Evolutionary conservation across 768 basidiomycete genomes (phyloP).

Genomic region (Suillus occidentalis): DNA sequence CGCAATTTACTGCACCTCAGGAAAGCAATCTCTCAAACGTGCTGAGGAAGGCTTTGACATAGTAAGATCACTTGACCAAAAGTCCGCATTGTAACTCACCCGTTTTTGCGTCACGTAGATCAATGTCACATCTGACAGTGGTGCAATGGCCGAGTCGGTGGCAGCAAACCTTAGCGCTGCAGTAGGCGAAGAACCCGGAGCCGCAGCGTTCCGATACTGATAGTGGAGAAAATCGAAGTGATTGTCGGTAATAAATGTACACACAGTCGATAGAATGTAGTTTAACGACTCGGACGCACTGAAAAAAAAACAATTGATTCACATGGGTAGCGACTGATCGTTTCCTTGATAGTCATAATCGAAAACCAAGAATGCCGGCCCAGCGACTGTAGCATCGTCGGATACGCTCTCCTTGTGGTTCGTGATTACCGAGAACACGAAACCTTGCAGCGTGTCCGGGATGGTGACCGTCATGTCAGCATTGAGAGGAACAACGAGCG

Average conservation of each 20-base stretch:
- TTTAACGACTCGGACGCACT: not conserved
- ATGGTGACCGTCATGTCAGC: slow-evolving; percentile 35
- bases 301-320: not conserved
- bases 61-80: slow-evolving; percentile 30
- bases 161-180: slow-evolving; percentile 23
- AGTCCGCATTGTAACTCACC: slow-evolving; percentile 8
- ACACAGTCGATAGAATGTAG: not conserved
- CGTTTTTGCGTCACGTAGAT: slow-evolving; percentile 36
- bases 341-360: slow-evolving; percentile 25
- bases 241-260: not conserved
- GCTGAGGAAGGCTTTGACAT: slow-evolving; percentile 55
- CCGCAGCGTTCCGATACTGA: slow-evolving; percentile 16
- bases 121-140: slow-evolving; percentile 46
- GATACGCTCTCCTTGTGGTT: slow-evolving; percentile 36
- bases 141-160: slow-evolving; percentile 42
- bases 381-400: slow-evolving; percentile 56
- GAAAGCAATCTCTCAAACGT: slow-evolving; percentile 43
- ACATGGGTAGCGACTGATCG: not conserved
- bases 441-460: slow-evolving; percentile 45
- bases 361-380: slow-evolving; percentile 50
- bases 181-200: slow-evolving; percentile 14
- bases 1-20: slow-evolving; percentile 49
- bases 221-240: not conserved
- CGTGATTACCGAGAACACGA: slow-evolving; percentile 52
- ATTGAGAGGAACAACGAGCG: slow-evolving; percentile 40